Evolutionary conservation across 495 filamentous ascomycete species (phyloP).

Genomic region (Aspergillus kassunensis): DNA sequence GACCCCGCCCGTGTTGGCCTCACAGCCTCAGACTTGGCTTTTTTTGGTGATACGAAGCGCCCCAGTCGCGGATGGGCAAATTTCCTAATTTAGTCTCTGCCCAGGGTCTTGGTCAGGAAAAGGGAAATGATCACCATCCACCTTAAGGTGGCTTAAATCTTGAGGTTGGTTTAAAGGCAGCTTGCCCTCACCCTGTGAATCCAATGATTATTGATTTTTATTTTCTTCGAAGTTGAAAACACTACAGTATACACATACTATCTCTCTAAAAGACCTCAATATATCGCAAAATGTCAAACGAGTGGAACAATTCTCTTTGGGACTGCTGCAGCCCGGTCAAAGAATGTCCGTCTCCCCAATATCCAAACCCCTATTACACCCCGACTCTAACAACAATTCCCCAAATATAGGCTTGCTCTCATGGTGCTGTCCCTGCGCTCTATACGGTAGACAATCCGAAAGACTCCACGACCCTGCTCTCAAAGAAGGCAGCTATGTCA

Average conservation of each 20-base stretch:
- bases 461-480: conserved; percentile 44
- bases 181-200: background rate
- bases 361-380: background rate
- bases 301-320: conserved; percentile 23
- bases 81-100: background rate
- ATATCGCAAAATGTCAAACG: conserved; percentile 10
- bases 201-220: background rate
- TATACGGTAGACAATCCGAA: conserved; percentile 48
- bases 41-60: background rate
- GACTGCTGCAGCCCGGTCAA: conserved; percentile 22
- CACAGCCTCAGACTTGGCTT: conserved; percentile 4
- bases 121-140: background rate
- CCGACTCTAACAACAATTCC: conserved; percentile 13
- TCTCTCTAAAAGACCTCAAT: background rate
- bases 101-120: background rate
- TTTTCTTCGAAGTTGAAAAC: background rate
- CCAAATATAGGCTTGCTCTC: conserved; percentile 36
- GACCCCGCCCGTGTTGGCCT: background rate
- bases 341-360: conserved; percentile 12
- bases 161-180: background rate
- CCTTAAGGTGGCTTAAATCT: background rate
- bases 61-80: background rate
- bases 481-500: conserved; percentile 40
- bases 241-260: background rate
- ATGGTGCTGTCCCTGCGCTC: conserved; percentile 51